Base-by-base conservation (phyloP, 805 yeast species). In the Metschnikowia noctiluminum region DNA sequence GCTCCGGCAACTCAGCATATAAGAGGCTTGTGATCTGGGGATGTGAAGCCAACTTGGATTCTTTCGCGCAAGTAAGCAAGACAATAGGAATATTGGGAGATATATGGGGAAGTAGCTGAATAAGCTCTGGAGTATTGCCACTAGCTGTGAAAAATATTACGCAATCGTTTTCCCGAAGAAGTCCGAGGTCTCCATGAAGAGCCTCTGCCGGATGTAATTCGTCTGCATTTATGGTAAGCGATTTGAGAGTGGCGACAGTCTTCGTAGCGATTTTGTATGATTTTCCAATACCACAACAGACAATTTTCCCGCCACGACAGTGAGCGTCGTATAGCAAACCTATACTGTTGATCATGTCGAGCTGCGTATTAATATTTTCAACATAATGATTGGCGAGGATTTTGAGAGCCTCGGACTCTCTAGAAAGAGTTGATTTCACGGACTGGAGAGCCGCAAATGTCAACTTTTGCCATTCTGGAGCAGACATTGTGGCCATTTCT, bases 141-240 rank as follows among this genome's bases (percentile, higher is more conserved):
- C 92, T 83, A 1, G 91, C 86, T 0, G 91, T 81, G 35, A 89
- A 79, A 58, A 88, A 69, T 2, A 90, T 64, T 45, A 89, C 52
- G 31, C 79, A 69, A 54, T 85, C 88, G 14, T 75, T 76, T 27
- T 77, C 79, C 43, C 79, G 66, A 8, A 90, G 67, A 35, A 84
- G 66, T 2, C 97, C 97, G 57, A 89, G 74, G 63, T 89, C 97
- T 6, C 97, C 97, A 63, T 89, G 97, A 15, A 90, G 69, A 0
- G 96, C 96, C 52, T 89, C 97, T 4, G 87, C 70, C 0, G 97
- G 96, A 61, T 89, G 96, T 46, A 89, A 68, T 1, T 78, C 57
- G 0, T 81, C 78, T 0, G 96, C 74, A 44, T 80, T 82, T 44
- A 89, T 76, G 30, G 90, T 83, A 49, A 90, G 71, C 0, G 96